Evolutionary conservation across 768 basidiomycete species (phyloP).

Genomic region (Symmetrospora coprosmae): DNA sequence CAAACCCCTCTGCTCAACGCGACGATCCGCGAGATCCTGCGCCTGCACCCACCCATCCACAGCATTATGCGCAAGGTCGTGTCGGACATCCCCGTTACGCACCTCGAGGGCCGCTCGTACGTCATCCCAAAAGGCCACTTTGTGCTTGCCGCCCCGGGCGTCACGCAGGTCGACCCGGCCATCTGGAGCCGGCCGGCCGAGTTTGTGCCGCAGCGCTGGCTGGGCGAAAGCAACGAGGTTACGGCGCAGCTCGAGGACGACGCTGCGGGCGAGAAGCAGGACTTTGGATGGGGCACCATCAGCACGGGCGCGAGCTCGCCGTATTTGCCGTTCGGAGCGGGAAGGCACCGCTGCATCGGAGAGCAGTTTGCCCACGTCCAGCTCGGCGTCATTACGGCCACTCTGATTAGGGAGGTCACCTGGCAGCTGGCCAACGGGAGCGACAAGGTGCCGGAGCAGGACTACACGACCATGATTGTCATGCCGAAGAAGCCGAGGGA

Average conservation of each 20-base stretch:
- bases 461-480: constrained; percentile 95
- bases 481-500: constrained; percentile 49
- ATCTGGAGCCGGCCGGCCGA: constrained; percentile 59
- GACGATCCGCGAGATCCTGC: constrained; percentile 82
- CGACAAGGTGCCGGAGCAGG: constrained; percentile 55
- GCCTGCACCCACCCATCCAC: constrained; percentile 89
- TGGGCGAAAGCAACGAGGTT: constrained; percentile 66
- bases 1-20: constrained; percentile 70
- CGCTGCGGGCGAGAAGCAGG: constrained; percentile 56
- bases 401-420: constrained; percentile 62
- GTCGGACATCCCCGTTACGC: constrained; percentile 59
- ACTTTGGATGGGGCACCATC: constrained; percentile 89
- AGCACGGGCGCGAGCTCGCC: constrained; percentile 37
- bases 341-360: constrained; percentile 78
- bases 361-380: constrained; percentile 95
- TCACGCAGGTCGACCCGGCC: constrained; percentile 69
- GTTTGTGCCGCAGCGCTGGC: constrained; percentile 78
- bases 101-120: constrained; percentile 48
- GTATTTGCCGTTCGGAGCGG: constrained; percentile 84
- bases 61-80: constrained; percentile 86
- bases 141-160: constrained; percentile 73
- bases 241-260: constrained; percentile 64
- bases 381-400: constrained; percentile 65
- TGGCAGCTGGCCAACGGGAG: constrained; percentile 49
- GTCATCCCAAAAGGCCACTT: constrained; percentile 80